Evolutionary conservation across 805 yeast species (phyloP).

Genomic region (Candida taoyuanica): DNA sequence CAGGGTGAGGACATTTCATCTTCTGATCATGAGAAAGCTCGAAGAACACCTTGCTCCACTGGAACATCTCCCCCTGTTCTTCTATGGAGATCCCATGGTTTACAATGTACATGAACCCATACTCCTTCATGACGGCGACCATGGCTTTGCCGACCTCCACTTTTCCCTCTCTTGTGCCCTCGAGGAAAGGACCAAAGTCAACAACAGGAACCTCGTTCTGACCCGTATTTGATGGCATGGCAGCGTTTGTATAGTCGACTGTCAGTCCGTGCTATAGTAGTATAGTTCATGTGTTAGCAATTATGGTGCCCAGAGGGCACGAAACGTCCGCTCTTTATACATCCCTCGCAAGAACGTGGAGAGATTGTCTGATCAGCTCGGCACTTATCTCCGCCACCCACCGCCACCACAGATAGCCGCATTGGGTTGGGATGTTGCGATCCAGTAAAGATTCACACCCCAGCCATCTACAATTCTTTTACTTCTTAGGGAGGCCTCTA

Average conservation of each 20-base stretch:
- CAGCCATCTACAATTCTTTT: no score
- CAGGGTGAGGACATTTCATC: constrained; percentile 26
- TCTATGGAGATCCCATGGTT: constrained; percentile 22
- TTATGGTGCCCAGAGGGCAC: no score
- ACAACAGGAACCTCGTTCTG: constrained; percentile 23
- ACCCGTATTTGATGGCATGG: not conserved
- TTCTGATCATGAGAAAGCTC: constrained; percentile 13
- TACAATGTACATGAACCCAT: constrained; percentile 25
- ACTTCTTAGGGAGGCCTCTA: no score
- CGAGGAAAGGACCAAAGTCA: constrained; percentile 27
- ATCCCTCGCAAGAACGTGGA: no score
- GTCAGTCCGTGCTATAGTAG: not conserved
- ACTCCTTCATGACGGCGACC: constrained; percentile 24
- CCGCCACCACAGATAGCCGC: no score
- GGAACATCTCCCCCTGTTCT: constrained; percentile 18
- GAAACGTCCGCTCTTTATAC: no score
- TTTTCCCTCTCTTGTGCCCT: constrained; percentile 24
- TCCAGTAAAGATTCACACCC: no score
- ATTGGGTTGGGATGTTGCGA: no score
- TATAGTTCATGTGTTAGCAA: no score
- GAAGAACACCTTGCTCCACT: constrained; percentile 23
- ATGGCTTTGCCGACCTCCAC: constrained; percentile 22
- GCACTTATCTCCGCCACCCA: no score
- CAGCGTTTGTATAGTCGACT: no score
- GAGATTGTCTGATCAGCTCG: no score